Evolutionary conservation across 2,329 filamentous ascomycete genomes (phyloP).

Genomic region (Aspergillus glaucus): DNA sequence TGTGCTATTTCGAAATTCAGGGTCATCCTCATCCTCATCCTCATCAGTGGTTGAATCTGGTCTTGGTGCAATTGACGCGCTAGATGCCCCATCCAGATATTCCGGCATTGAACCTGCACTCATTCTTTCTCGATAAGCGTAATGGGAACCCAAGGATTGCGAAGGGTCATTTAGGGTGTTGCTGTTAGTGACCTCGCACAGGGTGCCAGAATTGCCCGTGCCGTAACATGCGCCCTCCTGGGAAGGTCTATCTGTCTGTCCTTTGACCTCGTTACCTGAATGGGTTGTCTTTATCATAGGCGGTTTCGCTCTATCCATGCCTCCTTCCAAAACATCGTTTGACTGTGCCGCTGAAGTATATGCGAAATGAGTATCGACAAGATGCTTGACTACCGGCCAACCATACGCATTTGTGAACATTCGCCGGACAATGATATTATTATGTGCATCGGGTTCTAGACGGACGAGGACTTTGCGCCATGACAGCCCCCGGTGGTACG

Average conservation of each 20-base stretch:
- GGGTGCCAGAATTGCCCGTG: not conserved
- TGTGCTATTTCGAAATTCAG: conserved; percentile 15
- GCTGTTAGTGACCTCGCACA: not conserved
- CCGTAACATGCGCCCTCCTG: not conserved
- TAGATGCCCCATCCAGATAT: not conserved
- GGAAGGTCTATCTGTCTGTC: conserved; percentile 14
- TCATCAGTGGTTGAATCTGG: conserved; percentile 52
- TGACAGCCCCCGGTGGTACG: conserved; percentile 83
- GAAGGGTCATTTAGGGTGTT: not conserved
- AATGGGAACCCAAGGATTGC: not conserved
- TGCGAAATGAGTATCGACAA: conserved; percentile 90
- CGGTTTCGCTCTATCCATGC: conserved; percentile 62
- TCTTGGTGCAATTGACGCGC: conserved; percentile 12
- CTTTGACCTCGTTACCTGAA: conserved; percentile 61
- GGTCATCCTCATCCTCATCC: conserved; percentile 39
- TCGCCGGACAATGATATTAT: conserved; percentile 93
- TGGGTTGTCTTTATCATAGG: conserved; percentile 51
- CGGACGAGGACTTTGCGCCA: conserved; percentile 97
- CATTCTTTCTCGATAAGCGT: not conserved
- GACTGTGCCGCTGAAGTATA: conserved; percentile 62
- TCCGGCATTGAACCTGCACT: not conserved
- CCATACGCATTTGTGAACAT: conserved; percentile 97
- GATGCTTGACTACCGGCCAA: conserved; percentile 92
- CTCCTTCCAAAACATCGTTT: conserved; percentile 60
- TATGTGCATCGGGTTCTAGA: conserved; percentile 93